Evolutionary conservation across 164 flowering plant genomes (phyloP), one percentile per base, ranked within the genome.

Genomic region (Magnolia kwangsiensis): DNA sequence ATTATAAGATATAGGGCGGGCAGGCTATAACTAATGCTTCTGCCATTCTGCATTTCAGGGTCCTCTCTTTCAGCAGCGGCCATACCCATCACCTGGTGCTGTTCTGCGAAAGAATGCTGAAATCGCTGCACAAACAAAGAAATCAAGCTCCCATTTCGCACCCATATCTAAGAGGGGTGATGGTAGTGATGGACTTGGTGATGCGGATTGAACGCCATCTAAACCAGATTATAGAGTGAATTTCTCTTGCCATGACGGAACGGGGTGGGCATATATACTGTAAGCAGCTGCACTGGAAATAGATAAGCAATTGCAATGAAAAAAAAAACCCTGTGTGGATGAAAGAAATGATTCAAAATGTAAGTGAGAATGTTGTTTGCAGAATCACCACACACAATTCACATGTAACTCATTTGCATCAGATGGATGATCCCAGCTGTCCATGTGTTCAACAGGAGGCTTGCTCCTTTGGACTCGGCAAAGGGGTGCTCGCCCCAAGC

Each of bases 81-180:
- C 99, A 3, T 96, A 96, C 71, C 99, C 99, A n/a, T 96, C 99
- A 19, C 99, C 99, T 23, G 99, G 99, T 82, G 99, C 99, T 74
- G 99, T 94, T 63, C 79, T 96, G 81, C 84, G 99, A 18, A 96
- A 89, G 84, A 96, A 96, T 87, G 98, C 99, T 21, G 98, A 96
- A 86, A 82, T 91, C 67, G 95, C 99, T 74, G 88, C 97, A 8
- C 90, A 85, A 21, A 85, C 80, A 58, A 96, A 90, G 87, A 96
- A 89, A 82, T 80, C 90, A 3, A 77, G 74, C 73, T 85, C 92
- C 45, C 83, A 85, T 50, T 88, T 64, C 78, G 80, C 89, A 20
- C 87, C 97, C 1, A 91, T 94, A 49, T 85, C 93, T 71, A 96
- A 96, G 85, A 91, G 78, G 78, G 99, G 99, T 1, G 97, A 96